Conservation (phyloP, 2,329 filamentous ascomycete species). For the Diplodia corticola region DNA sequence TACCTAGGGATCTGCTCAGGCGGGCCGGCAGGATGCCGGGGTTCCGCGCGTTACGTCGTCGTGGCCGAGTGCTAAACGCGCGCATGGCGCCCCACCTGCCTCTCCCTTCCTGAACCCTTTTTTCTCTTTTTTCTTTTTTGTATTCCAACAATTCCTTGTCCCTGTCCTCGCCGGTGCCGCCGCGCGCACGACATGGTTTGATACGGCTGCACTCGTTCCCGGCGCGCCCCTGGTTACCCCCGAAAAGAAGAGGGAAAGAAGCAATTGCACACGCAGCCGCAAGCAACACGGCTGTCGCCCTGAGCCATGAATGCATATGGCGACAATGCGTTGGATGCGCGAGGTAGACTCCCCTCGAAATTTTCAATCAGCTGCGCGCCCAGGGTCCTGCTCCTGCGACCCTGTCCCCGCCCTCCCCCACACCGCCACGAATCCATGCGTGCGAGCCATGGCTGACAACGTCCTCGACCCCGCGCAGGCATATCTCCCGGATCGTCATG, state of each 20-base stretch:
- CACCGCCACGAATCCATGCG: no score
- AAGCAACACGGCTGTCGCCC: not conserved
- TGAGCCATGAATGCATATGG: conserved; percentile 16
- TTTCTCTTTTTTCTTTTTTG: not conserved
- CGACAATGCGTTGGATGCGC: conserved; percentile 4
- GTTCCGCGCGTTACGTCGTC: conserved; percentile 11
- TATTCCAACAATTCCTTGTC: not conserved
- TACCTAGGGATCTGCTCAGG: not conserved
- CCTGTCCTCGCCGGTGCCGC: not conserved
- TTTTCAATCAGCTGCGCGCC: no score
- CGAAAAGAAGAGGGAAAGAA: not conserved
- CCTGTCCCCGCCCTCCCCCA: not conserved
- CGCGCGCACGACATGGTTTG: conserved; percentile 1
- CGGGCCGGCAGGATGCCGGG: not conserved
- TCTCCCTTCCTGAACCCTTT: conserved; percentile 2
- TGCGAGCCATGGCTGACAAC: not conserved
- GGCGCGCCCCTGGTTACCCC: not conserved
- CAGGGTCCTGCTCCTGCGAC: not conserved
- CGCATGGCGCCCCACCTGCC: not conserved
- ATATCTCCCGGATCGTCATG: conserved; percentile 34
- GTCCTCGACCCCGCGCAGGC: conserved; percentile 7
- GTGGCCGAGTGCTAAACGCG: not conserved
- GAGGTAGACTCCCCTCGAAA: not conserved
- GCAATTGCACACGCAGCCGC: not conserved
- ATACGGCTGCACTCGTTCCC: not conserved